Evolutionary conservation across 176 grass and related monocot species (phyloP).

Genomic region (Paspalum vaginatum): DNA sequence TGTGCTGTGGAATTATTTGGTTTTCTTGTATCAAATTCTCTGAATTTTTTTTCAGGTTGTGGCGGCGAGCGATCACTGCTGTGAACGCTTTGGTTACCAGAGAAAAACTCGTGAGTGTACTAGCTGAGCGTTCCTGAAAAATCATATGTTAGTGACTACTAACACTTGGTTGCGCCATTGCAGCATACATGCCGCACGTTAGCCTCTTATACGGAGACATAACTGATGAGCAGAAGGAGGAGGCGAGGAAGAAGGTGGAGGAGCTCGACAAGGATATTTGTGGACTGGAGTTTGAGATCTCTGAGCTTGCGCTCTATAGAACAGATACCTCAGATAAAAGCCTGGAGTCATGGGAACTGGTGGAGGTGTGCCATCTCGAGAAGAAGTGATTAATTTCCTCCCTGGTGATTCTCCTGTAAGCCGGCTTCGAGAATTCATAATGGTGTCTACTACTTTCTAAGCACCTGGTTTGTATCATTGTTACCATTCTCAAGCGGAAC

Average conservation of each 20-base stretch:
- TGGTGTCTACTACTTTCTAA: slow-evolving; percentile 4
- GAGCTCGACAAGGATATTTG: slow-evolving; percentile 70
- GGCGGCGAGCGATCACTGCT: slow-evolving; percentile 64
- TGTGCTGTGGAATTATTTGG: not conserved
- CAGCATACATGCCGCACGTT: slow-evolving; percentile 88
- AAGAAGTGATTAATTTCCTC: slow-evolving; percentile 50
- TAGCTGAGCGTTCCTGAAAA: not conserved
- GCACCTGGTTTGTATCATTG: not conserved
- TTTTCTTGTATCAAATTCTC: not conserved
- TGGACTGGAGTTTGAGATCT: slow-evolving; percentile 69
- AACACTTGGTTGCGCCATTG: slow-evolving; percentile 4
- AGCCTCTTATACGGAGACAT: slow-evolving; percentile 84
- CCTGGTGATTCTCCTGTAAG: slow-evolving; percentile 28
- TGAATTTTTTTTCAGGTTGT: slow-evolving; percentile 57
- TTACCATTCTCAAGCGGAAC: not conserved
- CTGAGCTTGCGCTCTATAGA: slow-evolving; percentile 73
- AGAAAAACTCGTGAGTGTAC: slow-evolving; percentile 64
- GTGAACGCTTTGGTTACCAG: slow-evolving; percentile 63
- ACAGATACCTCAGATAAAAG: slow-evolving; percentile 85
- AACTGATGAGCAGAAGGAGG: slow-evolving; percentile 80
- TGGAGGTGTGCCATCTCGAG: slow-evolving; percentile 68
- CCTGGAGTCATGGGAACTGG: slow-evolving; percentile 89
- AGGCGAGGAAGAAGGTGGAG: slow-evolving; percentile 71
- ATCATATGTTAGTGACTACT: not conserved
- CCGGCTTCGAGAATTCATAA: slow-evolving; percentile 23